phyloP scores from a whole-genome alignment of 164 flowering plant species.

The Stephania cephalantha region DNA sequence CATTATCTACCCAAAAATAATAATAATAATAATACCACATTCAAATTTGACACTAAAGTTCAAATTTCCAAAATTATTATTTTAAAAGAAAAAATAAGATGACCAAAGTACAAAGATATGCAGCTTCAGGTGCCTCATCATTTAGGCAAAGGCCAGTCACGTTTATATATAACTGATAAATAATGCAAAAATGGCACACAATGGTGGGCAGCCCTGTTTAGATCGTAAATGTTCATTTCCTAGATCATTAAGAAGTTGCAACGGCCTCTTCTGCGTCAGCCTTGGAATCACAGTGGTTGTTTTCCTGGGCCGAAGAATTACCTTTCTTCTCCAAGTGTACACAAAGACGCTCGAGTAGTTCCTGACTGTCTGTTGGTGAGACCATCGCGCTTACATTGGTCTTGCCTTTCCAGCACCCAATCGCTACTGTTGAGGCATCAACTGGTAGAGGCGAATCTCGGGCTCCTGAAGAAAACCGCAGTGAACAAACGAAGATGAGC shows the following conservation, averaged over 20 bases:
- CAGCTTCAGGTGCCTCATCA: neutral
- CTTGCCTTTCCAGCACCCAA: constrained; percentile 95
- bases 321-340: constrained; percentile 24
- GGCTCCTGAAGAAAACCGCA: constrained; percentile 27
- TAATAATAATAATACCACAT: too few species aligned
- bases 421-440: constrained; percentile 66
- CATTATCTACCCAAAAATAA: too few species aligned
- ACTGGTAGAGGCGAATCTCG: constrained; percentile 20
- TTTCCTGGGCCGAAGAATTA: constrained; percentile 13
- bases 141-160: neutral
- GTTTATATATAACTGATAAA: neutral
- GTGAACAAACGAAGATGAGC: neutral
- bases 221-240: neutral
- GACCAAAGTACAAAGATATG: neutral
- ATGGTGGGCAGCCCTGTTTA: neutral
- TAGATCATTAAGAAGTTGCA: neutral
- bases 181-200: neutral
- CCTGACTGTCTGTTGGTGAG: constrained; percentile 67
- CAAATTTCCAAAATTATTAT: too few species aligned
- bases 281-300: constrained; percentile 2
- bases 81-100: too few species aligned
- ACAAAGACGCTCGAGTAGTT: constrained; percentile 67
- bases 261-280: neutral
- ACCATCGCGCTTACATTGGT: constrained; percentile 73
- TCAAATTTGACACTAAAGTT: too few species aligned